These are phyloP conservation scores for Neonectria neomacrospora DNA, from an alignment of 2,329 filamentous ascomycete genomes.

Conservation along the genomic window DNA sequence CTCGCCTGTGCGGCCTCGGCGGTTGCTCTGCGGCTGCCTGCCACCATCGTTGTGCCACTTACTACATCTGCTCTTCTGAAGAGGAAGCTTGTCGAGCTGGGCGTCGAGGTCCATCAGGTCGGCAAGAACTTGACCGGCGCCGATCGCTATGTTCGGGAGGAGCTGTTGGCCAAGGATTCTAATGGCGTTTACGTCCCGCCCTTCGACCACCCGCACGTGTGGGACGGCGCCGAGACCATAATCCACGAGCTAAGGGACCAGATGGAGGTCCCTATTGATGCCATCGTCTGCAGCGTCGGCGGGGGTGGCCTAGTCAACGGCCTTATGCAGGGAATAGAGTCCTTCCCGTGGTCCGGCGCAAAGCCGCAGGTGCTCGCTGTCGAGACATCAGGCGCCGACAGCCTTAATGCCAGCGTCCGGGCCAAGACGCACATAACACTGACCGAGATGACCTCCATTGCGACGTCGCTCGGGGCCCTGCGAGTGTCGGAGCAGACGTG, in stretches of 20 bases:
- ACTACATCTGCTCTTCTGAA: slow-evolving; percentile 76
- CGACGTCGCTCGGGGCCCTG: slow-evolving; percentile 78
- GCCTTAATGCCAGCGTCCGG: slow-evolving; percentile 70
- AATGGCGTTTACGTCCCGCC: slow-evolving; percentile 73
- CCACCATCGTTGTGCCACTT: slow-evolving; percentile 79
- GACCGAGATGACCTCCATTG: slow-evolving; percentile 77
- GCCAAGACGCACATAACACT: slow-evolving; percentile 70
- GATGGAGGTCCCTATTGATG: slow-evolving; percentile 66
- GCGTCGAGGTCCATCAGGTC: slow-evolving; percentile 74
- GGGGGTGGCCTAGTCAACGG: slow-evolving; percentile 85
- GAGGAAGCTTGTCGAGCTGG: slow-evolving; percentile 74
- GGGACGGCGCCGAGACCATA: slow-evolving; percentile 72
- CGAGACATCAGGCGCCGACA: slow-evolving; percentile 80
- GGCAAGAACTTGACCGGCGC: slow-evolving; percentile 77
- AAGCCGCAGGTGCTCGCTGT: slow-evolving; percentile 72
- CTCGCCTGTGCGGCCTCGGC: slow-evolving; percentile 83
- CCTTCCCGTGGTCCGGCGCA: slow-evolving; percentile 47
- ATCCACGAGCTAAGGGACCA: slow-evolving; percentile 62
- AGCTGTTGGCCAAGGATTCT: slow-evolving; percentile 64
- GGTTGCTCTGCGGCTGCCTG: slow-evolving; percentile 68
- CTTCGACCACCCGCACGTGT: slow-evolving; percentile 75
- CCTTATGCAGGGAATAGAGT: slow-evolving; percentile 74
- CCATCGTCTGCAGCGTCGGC: slow-evolving; percentile 80
- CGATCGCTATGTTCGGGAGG: slow-evolving; percentile 71
- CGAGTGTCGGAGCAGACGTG: slow-evolving; percentile 76